Evolutionary conservation across 2,329 filamentous ascomycete species (phyloP).

Genomic region (Chalaropsis thielavioides): DNA sequence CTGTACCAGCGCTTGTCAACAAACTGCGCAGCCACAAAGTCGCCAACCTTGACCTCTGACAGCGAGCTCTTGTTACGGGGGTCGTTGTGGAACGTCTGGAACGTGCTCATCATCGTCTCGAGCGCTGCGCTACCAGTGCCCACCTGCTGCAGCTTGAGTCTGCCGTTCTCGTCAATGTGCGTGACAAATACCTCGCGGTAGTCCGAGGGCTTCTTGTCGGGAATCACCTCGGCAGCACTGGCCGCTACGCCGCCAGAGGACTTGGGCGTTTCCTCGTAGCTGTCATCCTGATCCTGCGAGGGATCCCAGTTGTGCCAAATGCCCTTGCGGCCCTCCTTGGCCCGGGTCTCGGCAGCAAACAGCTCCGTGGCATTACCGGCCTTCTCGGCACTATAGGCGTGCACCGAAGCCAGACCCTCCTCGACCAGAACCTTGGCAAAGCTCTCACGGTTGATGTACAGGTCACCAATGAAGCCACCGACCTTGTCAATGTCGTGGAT

Average conservation of each 20-base stretch:
- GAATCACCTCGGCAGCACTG: constrained; percentile 35
- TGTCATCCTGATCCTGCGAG: constrained; percentile 58
- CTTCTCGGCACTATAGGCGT: constrained; percentile 92
- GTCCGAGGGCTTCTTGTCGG: constrained; percentile 57
- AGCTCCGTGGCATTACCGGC: constrained; percentile 79
- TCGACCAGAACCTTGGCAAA: constrained; percentile 88
- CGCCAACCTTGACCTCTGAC: constrained; percentile 73
- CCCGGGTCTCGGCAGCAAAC: constrained; percentile 70
- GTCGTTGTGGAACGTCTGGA: constrained; percentile 81
- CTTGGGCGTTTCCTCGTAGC: constrained; percentile 37
- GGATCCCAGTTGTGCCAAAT: constrained; percentile 94
- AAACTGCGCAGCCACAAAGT: constrained; percentile 84
- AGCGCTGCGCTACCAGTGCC: constrained; percentile 74
- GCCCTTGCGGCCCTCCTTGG: constrained; percentile 77
- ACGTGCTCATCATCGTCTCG: constrained; percentile 77
- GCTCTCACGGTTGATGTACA: constrained; percentile 89
- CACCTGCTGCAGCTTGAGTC: constrained; percentile 81
- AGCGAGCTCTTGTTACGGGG: constrained; percentile 54
- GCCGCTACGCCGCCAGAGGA: constrained; percentile 34
- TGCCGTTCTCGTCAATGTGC: constrained; percentile 68
- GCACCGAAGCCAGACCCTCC: constrained; percentile 83
- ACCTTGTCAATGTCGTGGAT: constrained; percentile 92
- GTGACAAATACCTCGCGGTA: constrained; percentile 92
- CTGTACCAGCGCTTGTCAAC: constrained; percentile 91
- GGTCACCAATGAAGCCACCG: constrained; percentile 88